A percentile compares a stretch with the other conserved stretches of the same genome.
Evolutionary conservation across 345 rosid species (phyloP).

Genomic region (Salix dunnii): DNA sequence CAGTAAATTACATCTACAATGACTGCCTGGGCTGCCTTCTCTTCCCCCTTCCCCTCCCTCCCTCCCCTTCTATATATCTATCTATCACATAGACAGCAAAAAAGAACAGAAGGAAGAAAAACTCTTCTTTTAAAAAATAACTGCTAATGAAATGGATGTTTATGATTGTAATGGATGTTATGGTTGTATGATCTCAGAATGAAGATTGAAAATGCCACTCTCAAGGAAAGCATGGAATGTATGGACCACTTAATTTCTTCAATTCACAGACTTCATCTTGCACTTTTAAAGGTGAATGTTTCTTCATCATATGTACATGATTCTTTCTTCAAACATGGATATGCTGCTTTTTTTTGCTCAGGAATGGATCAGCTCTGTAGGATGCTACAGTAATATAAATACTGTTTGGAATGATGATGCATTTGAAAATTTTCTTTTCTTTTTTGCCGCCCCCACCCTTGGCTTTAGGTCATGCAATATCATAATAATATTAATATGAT

Average conservation of each 20-base stretch:
- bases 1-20: neutral
- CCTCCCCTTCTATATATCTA: no score
- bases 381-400: neutral
- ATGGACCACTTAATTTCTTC: slow-evolving; percentile 75
- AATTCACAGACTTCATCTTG: slow-evolving; percentile 73
- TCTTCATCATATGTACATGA: neutral
- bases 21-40: neutral
- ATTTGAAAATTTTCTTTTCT: slow-evolving; percentile 6
- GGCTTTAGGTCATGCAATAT: neutral
- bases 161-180: neutral
- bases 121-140: neutral
- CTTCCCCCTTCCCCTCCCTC: neutral
- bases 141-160: neutral
- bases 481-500: neutral
- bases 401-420: neutral
- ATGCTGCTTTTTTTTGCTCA: neutral
- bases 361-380: neutral
- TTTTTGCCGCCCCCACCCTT: neutral
- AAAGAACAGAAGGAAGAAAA: neutral
- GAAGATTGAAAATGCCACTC: slow-evolving; percentile 86
- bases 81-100: no score
- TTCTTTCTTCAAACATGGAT: neutral
- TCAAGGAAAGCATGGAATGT: slow-evolving; percentile 83
- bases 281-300: slow-evolving; percentile 63
- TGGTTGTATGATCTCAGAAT: slow-evolving; percentile 35